Base-by-base conservation (phyloP, 495 filamentous ascomycete genomes). In the Immersiella caudata region DNA sequence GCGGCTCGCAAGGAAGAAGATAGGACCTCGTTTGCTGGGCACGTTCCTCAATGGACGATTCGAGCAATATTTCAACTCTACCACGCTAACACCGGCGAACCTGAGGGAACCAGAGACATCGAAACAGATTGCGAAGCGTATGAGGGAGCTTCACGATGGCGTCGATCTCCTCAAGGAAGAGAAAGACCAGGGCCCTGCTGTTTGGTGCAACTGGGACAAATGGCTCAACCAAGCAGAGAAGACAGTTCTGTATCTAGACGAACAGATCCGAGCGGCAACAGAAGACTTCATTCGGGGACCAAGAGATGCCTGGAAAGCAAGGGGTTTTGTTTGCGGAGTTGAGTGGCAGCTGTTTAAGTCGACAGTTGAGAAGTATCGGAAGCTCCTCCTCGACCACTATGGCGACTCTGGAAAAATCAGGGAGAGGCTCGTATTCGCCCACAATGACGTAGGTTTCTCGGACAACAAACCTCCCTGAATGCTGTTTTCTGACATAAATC, bases 1-100 rank as follows among this genome's bases (percentile, higher is more conserved):
- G 52, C 89, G 95, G 14, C 86, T 99, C 18, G 92, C 92, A 14
- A 86, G 90, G 36, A 95, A 97, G 84, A 90, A 90, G 66, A 99
- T 99, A 62, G 95, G 95, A 5, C 95, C 95, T 14, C 88, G 92
- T 22, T 81, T 99, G n/a, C 82, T 98, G 0, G 95, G 96, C 8
- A 97, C 93, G 2, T 99, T 99, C 74, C 82, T 81, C 9, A 99
- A 99, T 73, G 95, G 95, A n/a, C 89, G 95, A 21, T 98, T 99
- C 69, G 95, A 99, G 77, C 89, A 98, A 77, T 97, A 89, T 75
- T 90, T 95, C 71, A 85, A 97, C 73, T 92, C 96, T 0, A 82
- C 84, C 22, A 88, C 95, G 1, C 81, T 99, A 33, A 94, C 89
- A 0, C 82, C 89, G 2, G 79, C 85, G 11, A 93, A 97, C 73